Evolutionary conservation across 2,329 filamentous ascomycete species (phyloP).

Genomic region (Penicillium sp.): DNA sequence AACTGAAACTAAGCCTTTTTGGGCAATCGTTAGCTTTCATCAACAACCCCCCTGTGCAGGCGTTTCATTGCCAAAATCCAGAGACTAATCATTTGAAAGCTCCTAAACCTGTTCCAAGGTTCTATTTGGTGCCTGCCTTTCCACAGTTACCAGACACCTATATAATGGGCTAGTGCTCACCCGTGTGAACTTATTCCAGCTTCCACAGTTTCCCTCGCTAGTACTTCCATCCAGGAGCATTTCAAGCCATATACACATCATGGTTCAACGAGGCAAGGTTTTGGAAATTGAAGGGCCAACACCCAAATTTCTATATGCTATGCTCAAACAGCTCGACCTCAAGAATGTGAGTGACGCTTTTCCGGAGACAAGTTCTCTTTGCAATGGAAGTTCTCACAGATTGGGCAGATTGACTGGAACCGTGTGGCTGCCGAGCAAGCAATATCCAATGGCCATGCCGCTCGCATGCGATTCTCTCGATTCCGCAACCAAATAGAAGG

Average conservation of each 20-base stretch:
- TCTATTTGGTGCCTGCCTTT: too few relatives aligned
- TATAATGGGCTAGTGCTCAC: neutral
- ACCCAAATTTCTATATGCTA: constrained; percentile 55
- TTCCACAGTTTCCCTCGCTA: neutral
- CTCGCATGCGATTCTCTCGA: constrained; percentile 58
- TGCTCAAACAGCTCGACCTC: constrained; percentile 56
- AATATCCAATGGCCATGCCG: constrained; percentile 58
- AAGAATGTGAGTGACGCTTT: constrained; percentile 43
- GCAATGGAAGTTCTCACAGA: neutral
- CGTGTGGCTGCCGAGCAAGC: constrained; percentile 50
- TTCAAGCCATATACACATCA: constrained; percentile 6
- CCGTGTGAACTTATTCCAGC: neutral
- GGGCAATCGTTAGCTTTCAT: neutral
- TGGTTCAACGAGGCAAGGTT: constrained; percentile 43
- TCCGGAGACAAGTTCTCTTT: neutral
- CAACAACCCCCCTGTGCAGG: too few relatives aligned
- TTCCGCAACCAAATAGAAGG: constrained; percentile 57
- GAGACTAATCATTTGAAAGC: neutral
- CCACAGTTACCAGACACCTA: too few relatives aligned
- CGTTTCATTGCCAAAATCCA: neutral
- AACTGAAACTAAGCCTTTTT: too few relatives aligned
- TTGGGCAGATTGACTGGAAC: constrained; percentile 54
- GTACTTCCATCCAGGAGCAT: neutral
- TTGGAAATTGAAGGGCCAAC: constrained; percentile 52
- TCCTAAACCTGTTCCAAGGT: neutral